Conservation (phyloP, 768 basidiomycete genomes). For the Tylopilus felleus region DNA sequence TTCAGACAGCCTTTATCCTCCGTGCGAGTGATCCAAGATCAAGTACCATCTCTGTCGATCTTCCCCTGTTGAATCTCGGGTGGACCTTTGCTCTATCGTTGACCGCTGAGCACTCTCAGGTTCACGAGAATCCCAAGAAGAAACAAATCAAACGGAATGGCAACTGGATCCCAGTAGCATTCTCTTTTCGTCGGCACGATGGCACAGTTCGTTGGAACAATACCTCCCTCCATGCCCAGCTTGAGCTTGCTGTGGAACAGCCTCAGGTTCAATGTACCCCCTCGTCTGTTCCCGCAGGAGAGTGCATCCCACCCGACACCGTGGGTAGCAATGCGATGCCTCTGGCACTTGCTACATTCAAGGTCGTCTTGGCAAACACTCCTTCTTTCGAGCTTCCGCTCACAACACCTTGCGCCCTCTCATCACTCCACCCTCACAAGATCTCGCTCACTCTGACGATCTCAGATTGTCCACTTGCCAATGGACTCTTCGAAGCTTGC, state of each 20-base stretch:
- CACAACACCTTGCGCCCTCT: not conserved
- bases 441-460: constrained; percentile 13
- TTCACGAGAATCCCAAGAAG: not conserved
- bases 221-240: constrained; percentile 12
- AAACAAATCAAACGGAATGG: too few relatives aligned
- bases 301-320: not conserved
- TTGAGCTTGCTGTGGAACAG: not conserved
- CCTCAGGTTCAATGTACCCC: too few relatives aligned
- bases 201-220: constrained; percentile 3
- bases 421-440: not conserved
- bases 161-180: not conserved
- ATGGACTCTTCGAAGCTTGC: constrained; percentile 12
- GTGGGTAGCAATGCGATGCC: too few relatives aligned
- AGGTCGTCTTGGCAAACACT: constrained; percentile 1
- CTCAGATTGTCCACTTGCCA: constrained; percentile 11
- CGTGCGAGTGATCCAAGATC: not conserved
- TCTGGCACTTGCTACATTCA: constrained; percentile 1
- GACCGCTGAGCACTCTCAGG: not conserved
- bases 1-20: constrained; percentile 6
- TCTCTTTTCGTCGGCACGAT: constrained; percentile 9
- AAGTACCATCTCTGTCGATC: not conserved
- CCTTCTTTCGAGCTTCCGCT: not conserved
- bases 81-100: constrained; percentile 18
- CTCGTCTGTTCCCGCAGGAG: too few relatives aligned
- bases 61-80: constrained; percentile 13